These are phyloP conservation scores for Geranomyces michiganensis DNA, from an alignment of 192 early-diverging fungal species.

Conservation along the genomic window DNA sequence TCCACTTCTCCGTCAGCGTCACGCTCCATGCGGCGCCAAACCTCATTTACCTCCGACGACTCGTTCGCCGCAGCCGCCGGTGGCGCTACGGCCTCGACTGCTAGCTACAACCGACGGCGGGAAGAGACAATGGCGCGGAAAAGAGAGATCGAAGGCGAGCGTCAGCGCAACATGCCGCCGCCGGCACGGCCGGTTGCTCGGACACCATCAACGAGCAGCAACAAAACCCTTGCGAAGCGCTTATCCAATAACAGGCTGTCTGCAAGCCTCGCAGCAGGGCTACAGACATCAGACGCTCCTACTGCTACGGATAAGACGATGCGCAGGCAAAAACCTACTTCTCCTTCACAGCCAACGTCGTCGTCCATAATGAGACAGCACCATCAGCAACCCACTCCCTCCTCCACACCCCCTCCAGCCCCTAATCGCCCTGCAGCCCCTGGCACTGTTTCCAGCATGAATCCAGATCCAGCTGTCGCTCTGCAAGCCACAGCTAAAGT, in stretches of 20 bases:
- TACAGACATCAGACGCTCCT: not conserved
- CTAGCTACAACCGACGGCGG: slow-evolving; percentile 16
- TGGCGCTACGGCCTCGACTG: slow-evolving; percentile 13
- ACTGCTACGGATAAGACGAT: not conserved
- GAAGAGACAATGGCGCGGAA: slow-evolving; percentile 58
- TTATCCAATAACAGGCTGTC: not conserved
- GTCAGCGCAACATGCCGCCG: not conserved
- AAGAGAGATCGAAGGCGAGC: slow-evolving; percentile 49
- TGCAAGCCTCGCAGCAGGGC: not conserved
- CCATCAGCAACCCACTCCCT: not conserved
- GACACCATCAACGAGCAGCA: not conserved
- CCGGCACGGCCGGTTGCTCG: not conserved
- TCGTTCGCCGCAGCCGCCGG: not conserved
- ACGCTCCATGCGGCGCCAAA: not conserved
- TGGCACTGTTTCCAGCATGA: slow-evolving; percentile 82
- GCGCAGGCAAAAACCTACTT: not conserved
- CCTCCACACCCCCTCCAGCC: not conserved
- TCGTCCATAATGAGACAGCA: not conserved
- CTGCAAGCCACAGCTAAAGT: slow-evolving; percentile 43
- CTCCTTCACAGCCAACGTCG: not conserved
- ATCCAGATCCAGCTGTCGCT: slow-evolving; percentile 80
- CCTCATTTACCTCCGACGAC: not conserved
- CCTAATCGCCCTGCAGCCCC: not conserved
- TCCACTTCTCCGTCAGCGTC: too few relatives aligned
- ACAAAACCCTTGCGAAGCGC: slow-evolving; percentile 1